Evolutionary conservation across 1,284 basidiomycete genomes (phyloP), one percentile per base, ranked within the genome.

Genomic region (Cystobasidiaceae sp.): DNA sequence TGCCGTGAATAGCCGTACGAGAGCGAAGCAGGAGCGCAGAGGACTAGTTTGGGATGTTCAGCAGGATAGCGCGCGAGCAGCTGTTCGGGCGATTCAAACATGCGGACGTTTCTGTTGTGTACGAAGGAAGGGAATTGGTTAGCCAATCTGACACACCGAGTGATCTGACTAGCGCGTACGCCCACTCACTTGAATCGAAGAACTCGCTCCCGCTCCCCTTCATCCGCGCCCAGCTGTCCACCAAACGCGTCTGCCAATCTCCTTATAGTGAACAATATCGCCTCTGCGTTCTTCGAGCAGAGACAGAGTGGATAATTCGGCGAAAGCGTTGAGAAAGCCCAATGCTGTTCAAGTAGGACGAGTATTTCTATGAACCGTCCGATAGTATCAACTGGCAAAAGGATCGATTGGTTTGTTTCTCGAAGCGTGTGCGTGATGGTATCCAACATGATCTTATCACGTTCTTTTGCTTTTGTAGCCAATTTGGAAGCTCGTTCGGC

Each of bases 341-440:
- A 99, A 75, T 98, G 94, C 75, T 97, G 93, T 75, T 98, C 96
- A 43, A 98, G 84, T 9, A 99, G 81, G 21, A 98, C 90, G 32
- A 99, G 84, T 4, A 98, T 81, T 75, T 99, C 96, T 23, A 98
- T 83, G 3, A 98, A 82, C 21, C 96, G 86, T 0, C 93, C 92
- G 32, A 93, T 93, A 0, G 93, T 85, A 75, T 99, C 96, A 72
- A 90, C 90, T 3, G 96, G 96, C 23, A 98, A 82, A 25, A 98
- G 81, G 43, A 75, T 64, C 8, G 90, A 91, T 50, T 86, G 85
- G 46, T 85, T 81, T 19, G 86, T n/a, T 41, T 60, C 85, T 13
- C 17, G 41, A 7, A 59, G 48, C 23, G 57, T 30, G 17, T 34
- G 27, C 4, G 60, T 65, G 34, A 65, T 68, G 49, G 43, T 43